Evolutionary conservation across 2,329 filamentous ascomycete genomes (phyloP), one percentile per base, ranked within the genome.

Genomic region (Dryadomyces sulphureus): DNA sequence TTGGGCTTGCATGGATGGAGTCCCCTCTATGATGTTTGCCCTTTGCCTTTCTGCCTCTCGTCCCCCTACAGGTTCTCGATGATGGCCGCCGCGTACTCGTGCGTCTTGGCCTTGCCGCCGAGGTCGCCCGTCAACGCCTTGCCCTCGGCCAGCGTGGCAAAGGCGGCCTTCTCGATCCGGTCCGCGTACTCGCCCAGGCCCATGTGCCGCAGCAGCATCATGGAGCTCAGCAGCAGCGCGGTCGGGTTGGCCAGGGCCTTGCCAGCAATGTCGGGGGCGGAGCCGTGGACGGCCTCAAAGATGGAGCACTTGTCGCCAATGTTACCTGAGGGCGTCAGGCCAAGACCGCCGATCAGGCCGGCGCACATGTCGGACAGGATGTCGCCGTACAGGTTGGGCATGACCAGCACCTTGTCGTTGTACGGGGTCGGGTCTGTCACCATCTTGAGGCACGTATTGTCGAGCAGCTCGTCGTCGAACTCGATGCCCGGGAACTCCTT

Each of bases 181-280:
- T 73, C 65, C 56, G 92, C 92, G 65, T 96, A 80, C 53, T 86
- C 75, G 65, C 70, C 80, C 54, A 98, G 75, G 60, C 84, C 81
- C 90, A 98, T 96, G 72, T 98, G 92, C 67, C 92, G 82, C 75
- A 98, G 71, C 92, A 98, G 96, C 92, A 98, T 96, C 72, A 96
- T 92, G 65, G 85, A 93, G 66, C 79, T 86, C 60, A 96, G 83
- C 54, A 98, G 79, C 57, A 98, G 80, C 49, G 92, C 92, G 51
- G 92, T 96, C 52, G 92, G 92, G 78, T 98, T 98, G 60, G 92
- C 92, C 56, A 96, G 82, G 55, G 78, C 84, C 79, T 95, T 88
- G 3, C 79, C 77, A 1, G 73, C 73, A 46, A 82, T 81, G 50
- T 81, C 78, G 4, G 75, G 77, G 0, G 76, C 77, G 24, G 70